Conservation (phyloP, 768 basidiomycete species). For the Tulasnella sp. region DNA sequence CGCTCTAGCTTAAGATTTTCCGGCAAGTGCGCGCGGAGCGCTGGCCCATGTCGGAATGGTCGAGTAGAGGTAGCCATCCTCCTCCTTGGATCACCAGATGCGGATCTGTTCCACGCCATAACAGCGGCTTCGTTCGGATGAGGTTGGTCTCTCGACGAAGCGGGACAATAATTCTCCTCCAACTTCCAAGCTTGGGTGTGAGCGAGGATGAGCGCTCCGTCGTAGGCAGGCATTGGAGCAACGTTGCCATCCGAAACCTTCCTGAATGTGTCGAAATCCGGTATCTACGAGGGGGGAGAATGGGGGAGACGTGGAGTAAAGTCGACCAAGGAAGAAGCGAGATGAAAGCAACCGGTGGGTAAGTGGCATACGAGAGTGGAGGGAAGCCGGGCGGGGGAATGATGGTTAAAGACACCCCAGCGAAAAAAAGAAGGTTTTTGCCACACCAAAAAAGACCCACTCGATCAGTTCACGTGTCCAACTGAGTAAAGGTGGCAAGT, state of each 20-base stretch:
- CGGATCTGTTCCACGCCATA: not conserved
- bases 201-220: not conserved
- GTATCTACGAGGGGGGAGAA: not conserved
- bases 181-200: conserved; percentile 29
- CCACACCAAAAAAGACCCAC: conserved; percentile 20
- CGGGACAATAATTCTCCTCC: conserved; percentile 17
- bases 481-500: not conserved
- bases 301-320: not conserved
- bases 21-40: conserved; percentile 30
- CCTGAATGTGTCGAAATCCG: conserved; percentile 19
- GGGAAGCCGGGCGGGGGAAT: not conserved
- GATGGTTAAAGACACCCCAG: conserved; percentile 12
- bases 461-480: conserved; percentile 23
- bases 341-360: conserved; percentile 1
- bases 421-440: conserved; percentile 17
- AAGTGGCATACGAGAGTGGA: conserved; percentile 4
- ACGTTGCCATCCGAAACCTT: not conserved
- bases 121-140: conserved; percentile 11
- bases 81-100: not conserved
- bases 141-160: not conserved
- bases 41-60: conserved; percentile 28
- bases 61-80: conserved; percentile 2
- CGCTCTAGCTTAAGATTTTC: conserved; percentile 11
- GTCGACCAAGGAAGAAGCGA: conserved; percentile 3
- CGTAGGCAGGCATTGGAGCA: conserved; percentile 11